Conservation (phyloP, 257 asterid species). For the Salvia rosmarinus region DNA sequence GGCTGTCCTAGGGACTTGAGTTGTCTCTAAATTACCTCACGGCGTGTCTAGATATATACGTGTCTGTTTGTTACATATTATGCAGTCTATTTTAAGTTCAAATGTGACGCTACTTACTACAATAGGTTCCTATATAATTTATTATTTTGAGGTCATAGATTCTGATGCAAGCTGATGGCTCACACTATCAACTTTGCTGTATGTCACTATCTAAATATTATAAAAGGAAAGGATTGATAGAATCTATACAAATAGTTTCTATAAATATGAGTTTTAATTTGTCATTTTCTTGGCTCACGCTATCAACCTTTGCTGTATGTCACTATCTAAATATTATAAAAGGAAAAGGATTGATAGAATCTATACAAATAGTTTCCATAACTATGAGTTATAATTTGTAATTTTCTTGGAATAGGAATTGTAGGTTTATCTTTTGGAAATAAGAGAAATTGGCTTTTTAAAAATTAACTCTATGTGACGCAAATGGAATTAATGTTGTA, state of each 20-base stretch:
- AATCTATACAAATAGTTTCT: no score
- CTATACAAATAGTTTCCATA: no score
- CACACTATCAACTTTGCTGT: neutral
- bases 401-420: no score
- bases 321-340: neutral
- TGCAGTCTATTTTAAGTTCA: neutral
- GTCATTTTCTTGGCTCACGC: neutral
- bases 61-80: no score
- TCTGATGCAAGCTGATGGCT: constrained; percentile 11
- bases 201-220: neutral
- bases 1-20: no score
- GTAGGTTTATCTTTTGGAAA: no score
- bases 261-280: no score
- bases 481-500: no score
- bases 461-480: no score
- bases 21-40: no score
- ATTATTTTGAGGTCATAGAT: neutral
- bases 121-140: neutral
- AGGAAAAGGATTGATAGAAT: neutral
- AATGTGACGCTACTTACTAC: neutral
- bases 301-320: neutral
- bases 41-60: neutral
- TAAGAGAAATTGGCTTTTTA: no score
- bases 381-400: no score
- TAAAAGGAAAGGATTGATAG: neutral